Evolutionary conservation across 2,329 filamentous ascomycete species (phyloP).

Genomic region (Arthrinium phaeospermum): DNA sequence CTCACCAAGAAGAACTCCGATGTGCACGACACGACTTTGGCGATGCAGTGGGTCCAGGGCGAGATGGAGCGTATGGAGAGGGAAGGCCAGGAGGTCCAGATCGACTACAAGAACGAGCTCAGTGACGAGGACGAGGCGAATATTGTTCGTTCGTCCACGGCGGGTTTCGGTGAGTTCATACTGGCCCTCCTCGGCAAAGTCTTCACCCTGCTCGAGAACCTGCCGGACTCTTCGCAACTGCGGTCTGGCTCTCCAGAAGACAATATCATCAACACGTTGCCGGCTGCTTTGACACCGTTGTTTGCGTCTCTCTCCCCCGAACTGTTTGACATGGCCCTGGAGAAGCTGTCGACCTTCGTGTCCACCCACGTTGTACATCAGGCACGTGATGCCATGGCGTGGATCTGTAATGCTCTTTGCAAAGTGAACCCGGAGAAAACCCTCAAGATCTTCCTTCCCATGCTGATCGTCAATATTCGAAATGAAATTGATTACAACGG

Average conservation of each 20-base stretch:
- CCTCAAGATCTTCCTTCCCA: slow-evolving; percentile 86
- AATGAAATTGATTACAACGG: slow-evolving; percentile 98
- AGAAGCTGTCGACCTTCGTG: slow-evolving; percentile 92
- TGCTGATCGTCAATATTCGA: slow-evolving; percentile 88
- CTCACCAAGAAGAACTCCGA: slow-evolving; percentile 72
- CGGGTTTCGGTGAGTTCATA: slow-evolving; percentile 91
- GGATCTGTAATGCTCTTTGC: slow-evolving; percentile 95
- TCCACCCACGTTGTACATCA: slow-evolving; percentile 95
- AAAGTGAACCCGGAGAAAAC: slow-evolving; percentile 96
- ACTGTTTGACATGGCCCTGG: slow-evolving; percentile 87
- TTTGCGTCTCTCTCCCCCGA: slow-evolving; percentile 91
- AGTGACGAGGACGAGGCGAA: slow-evolving; percentile 84
- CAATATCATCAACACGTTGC: slow-evolving; percentile 93
- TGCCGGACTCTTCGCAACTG: slow-evolving; percentile 87
- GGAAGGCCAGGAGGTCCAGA: slow-evolving; percentile 81
- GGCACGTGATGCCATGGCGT: slow-evolving; percentile 96
- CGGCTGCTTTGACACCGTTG: slow-evolving; percentile 87
- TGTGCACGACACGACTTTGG: slow-evolving; percentile 75
- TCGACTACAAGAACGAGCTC: slow-evolving; percentile 84
- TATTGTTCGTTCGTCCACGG: slow-evolving; percentile 91
- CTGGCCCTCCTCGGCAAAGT: slow-evolving; percentile 90
- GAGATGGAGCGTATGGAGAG: slow-evolving; percentile 94
- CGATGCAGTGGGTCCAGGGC: slow-evolving; percentile 90
- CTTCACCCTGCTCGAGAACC: slow-evolving; percentile 92
- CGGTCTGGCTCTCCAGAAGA: slow-evolving; percentile 93